phyloP scores from a whole-genome alignment of 1,284 basidiomycete species.

The Apiotrichum akiyoshidainum region DNA sequence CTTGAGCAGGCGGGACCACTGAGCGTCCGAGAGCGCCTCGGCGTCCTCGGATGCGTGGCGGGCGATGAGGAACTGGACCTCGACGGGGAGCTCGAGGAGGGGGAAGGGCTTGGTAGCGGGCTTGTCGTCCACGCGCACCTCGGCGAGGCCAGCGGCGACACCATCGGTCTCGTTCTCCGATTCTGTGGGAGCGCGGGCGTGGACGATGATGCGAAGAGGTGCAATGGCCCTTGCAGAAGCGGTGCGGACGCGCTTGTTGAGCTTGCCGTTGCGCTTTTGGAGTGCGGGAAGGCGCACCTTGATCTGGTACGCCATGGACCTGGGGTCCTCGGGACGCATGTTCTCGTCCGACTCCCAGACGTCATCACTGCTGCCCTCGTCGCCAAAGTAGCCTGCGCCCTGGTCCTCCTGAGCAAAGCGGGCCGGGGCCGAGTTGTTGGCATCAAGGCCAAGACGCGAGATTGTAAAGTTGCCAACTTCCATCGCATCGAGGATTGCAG shows the following conservation, averaged over 20 bases:
- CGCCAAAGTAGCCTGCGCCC: constrained; percentile 5
- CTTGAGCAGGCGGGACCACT: constrained; percentile 31
- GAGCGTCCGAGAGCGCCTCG: constrained; percentile 34
- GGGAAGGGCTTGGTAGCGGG: constrained; percentile 21
- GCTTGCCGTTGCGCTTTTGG: constrained; percentile 37
- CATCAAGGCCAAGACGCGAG: constrained; percentile 32
- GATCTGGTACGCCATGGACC: constrained; percentile 23
- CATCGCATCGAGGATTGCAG: constrained; percentile 35
- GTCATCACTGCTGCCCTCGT: constrained; percentile 3
- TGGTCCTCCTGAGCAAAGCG: constrained; percentile 1
- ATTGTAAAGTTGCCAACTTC: constrained; percentile 35
- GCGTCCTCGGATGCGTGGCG: constrained; percentile 34
- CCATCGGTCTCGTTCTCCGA: constrained; percentile 11
- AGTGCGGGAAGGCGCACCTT: constrained; percentile 29
- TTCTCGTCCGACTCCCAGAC: constrained; percentile 14
- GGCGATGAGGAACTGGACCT: constrained; percentile 37
- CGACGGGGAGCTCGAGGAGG: constrained; percentile 39
- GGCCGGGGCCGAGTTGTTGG: constrained; percentile 15
- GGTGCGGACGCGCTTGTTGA: constrained; percentile 28
- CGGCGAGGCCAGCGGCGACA: constrained; percentile 23
- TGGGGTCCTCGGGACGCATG: constrained; percentile 9
- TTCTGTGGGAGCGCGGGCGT: constrained; percentile 22
- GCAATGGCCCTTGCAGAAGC: constrained; percentile 29
- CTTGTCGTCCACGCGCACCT: constrained; percentile 2
- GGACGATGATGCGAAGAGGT: constrained; percentile 38